phyloP scores from a whole-genome alignment of 2,329 filamentous ascomycete species.

The Neonectria hederae region DNA sequence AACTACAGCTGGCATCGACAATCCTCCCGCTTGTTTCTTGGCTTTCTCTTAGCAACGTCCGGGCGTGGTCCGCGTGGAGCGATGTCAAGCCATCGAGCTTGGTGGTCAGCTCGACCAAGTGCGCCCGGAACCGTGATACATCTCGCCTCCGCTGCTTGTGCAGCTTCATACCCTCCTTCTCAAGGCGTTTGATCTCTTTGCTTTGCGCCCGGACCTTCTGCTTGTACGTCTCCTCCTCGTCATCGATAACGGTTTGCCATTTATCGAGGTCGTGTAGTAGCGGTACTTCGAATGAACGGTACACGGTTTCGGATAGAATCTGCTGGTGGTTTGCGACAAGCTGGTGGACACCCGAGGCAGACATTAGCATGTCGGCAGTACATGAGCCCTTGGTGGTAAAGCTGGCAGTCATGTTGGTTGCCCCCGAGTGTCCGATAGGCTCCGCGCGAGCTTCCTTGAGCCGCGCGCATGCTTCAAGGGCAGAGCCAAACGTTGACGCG shows the following conservation, averaged over 20 bases:
- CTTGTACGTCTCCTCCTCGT: slow-evolving; percentile 70
- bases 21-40: slow-evolving; percentile 71
- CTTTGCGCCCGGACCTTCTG: slow-evolving; percentile 63
- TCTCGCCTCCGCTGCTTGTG: slow-evolving; percentile 69
- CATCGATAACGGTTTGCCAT: slow-evolving; percentile 70
- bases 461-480: slow-evolving; percentile 73
- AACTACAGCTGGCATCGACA: slow-evolving; percentile 70
- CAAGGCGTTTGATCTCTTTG: slow-evolving; percentile 69
- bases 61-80: slow-evolving; percentile 69
- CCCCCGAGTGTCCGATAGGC: slow-evolving; percentile 54
- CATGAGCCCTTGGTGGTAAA: slow-evolving; percentile 62
- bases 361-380: slow-evolving; percentile 70
- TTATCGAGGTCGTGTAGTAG: slow-evolving; percentile 74
- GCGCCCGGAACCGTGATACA: slow-evolving; percentile 68
- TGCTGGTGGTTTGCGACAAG: slow-evolving; percentile 76
- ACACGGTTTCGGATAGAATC: slow-evolving; percentile 74
- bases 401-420: slow-evolving; percentile 55
- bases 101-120: slow-evolving; percentile 70
- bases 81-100: slow-evolving; percentile 70
- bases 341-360: slow-evolving; percentile 72
- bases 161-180: slow-evolving; percentile 71
- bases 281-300: slow-evolving; percentile 74
- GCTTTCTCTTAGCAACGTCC: slow-evolving; percentile 67
- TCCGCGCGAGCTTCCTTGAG: slow-evolving; percentile 73
- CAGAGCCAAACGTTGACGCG: slow-evolving; percentile 70